Evolutionary conservation across 768 basidiomycete genomes (phyloP).

Genomic region (Wakefieldia striispora): DNA sequence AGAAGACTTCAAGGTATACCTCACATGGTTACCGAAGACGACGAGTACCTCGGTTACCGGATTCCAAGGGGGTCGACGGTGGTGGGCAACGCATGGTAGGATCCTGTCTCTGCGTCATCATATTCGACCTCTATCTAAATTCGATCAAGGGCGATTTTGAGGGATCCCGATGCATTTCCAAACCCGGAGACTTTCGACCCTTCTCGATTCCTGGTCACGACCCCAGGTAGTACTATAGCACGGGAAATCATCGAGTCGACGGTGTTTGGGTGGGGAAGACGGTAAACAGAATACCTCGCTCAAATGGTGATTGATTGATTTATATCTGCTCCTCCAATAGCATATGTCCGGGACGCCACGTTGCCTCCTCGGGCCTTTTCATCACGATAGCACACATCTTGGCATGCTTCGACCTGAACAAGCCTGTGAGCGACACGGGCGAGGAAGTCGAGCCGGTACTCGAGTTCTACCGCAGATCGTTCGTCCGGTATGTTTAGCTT

Average conservation of each 20-base stretch:
- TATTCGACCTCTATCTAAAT: background rate
- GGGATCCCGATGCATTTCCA: constrained; percentile 16
- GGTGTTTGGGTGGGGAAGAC: background rate
- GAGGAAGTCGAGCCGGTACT: background rate
- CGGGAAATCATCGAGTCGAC: background rate
- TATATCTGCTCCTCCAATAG: background rate
- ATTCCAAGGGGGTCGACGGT: constrained; percentile 44
- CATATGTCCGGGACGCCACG: background rate
- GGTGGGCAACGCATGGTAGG: constrained; percentile 40
- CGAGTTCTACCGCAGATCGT: background rate
- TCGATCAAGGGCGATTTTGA: constrained; percentile 19
- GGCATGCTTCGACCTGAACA: background rate
- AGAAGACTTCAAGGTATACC: constrained; percentile 26
- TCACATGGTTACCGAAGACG: constrained; percentile 35
- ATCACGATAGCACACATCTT: constrained; percentile 1
- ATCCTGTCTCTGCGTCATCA: background rate
- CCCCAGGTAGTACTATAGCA: background rate
- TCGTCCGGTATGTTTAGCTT: background rate
- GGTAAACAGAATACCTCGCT: background rate
- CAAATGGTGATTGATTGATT: too few relatives aligned
- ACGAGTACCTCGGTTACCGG: constrained; percentile 29
- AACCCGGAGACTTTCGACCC: constrained; percentile 24
- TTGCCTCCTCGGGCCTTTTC: background rate
- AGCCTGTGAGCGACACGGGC: background rate
- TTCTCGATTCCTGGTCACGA: constrained; percentile 12